These are phyloP conservation scores for Spongispora temasekensis DNA, from an alignment of 1,284 basidiomycete species.

Conservation along the genomic window DNA sequence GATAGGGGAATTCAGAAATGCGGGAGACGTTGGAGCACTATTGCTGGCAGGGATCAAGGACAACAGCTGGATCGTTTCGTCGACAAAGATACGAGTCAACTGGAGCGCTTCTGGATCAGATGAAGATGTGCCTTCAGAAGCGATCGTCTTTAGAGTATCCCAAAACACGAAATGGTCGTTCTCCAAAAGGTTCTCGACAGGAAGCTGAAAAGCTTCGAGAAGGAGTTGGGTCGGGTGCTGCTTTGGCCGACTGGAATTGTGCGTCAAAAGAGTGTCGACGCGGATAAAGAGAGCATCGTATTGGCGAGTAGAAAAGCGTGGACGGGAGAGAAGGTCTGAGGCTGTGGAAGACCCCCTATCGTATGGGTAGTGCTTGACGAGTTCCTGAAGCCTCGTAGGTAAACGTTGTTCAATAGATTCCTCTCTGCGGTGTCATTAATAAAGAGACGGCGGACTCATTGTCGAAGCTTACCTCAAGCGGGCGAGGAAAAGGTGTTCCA, in stretches of 20 bases:
- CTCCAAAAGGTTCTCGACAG: conserved; percentile 38
- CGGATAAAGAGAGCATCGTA: conserved; percentile 66
- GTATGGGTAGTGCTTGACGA: conserved; percentile 70
- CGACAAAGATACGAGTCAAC: conserved; percentile 55
- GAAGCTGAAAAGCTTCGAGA: conserved; percentile 54
- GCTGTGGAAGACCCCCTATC: conserved; percentile 38
- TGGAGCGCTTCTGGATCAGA: conserved; percentile 30
- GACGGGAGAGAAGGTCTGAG: conserved; percentile 52
- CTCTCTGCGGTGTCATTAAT: conserved; percentile 45
- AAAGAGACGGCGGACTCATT: neutral
- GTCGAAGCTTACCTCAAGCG: conserved; percentile 55
- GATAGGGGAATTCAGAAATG: conserved; percentile 25
- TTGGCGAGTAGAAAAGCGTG: conserved; percentile 63
- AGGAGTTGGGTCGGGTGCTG: conserved; percentile 60
- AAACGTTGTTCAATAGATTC: conserved; percentile 55
- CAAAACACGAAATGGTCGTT: conserved; percentile 48
- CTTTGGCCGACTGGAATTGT: conserved; percentile 41
- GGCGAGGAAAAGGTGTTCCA: conserved; percentile 74
- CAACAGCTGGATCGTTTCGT: conserved; percentile 61
- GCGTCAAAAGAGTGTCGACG: conserved; percentile 52
- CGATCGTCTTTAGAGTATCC: conserved; percentile 50
- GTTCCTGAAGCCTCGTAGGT: conserved; percentile 68
- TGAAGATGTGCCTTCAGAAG: conserved; percentile 22
- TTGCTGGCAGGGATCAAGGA: conserved; percentile 23
- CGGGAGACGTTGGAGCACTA: conserved; percentile 19